Evolutionary conservation across 2,329 filamentous ascomycete genomes (phyloP).

Genomic region (Didymella arachidicola): DNA sequence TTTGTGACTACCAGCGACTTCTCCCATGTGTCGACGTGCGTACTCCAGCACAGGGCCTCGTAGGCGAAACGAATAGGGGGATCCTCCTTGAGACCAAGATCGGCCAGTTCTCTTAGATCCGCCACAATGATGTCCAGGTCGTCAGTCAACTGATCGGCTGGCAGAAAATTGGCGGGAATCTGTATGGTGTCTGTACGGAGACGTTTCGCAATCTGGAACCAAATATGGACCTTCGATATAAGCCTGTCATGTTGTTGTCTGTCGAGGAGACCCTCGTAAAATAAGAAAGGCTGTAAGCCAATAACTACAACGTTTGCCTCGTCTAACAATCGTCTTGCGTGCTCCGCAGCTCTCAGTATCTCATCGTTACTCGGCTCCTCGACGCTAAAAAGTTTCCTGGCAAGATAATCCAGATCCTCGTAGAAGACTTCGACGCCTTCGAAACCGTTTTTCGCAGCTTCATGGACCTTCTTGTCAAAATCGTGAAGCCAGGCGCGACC

Average conservation of each 20-base stretch:
- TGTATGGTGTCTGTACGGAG: slow-evolving; percentile 12
- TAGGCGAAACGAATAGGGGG: slow-evolving; percentile 6
- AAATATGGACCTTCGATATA: slow-evolving; percentile 12
- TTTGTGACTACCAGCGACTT: slow-evolving; percentile 10
- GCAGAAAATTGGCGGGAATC: slow-evolving; percentile 16
- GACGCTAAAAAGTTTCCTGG: slow-evolving; percentile 7
- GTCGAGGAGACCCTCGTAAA: slow-evolving; percentile 16
- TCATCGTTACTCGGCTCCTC: slow-evolving; percentile 1
- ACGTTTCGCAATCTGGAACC: slow-evolving; percentile 15
- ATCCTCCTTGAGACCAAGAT: not conserved
- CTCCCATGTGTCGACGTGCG: slow-evolving; percentile 15
- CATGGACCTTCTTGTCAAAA: slow-evolving; percentile 9
- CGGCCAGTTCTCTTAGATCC: not conserved
- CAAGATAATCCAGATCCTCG: slow-evolving; percentile 12
- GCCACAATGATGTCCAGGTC: slow-evolving; percentile 11
- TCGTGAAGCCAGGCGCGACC: slow-evolving; percentile 15
- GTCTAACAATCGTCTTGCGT: slow-evolving; percentile 4
- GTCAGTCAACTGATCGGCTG: slow-evolving; percentile 6
- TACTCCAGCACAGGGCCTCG: slow-evolving; percentile 15
- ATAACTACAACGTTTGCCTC: slow-evolving; percentile 4
- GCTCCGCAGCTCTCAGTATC: slow-evolving; percentile 1
- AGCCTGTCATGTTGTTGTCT: slow-evolving; percentile 12
- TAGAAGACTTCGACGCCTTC: slow-evolving; percentile 17
- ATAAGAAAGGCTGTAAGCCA: slow-evolving; percentile 14
- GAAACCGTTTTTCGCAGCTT: slow-evolving; percentile 8